Evolutionary conservation across 805 yeast species (phyloP), one percentile per base, ranked within the genome.

Genomic region (Lipomyces lipofer): DNA sequence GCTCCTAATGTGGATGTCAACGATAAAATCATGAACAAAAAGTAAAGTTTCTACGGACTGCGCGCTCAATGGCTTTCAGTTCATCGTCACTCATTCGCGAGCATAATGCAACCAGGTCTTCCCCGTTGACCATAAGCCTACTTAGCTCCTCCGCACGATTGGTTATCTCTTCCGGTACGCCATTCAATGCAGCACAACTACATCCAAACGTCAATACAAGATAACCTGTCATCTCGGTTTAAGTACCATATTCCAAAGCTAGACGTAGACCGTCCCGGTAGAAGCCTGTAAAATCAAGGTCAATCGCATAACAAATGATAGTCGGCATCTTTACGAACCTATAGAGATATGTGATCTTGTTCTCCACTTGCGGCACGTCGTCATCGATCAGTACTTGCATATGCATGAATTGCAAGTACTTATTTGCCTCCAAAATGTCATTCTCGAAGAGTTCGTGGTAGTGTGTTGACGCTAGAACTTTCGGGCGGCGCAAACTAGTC

Each of bases 401-500:
- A 25, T 69, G 70, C 60, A 67, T 70, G 54, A 70, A 73, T n/a
- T 58, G 62, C 1, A 73, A 60, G 1, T 66, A 47, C 74, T 25
- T 22, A 3, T 29, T 36, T 3, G 29, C 42, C 1, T 24, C 21
- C 22, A 42, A 19, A 7, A 13, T 39, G 15, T 43, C 51, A 2
- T 24, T 17, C 15, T 51, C 56, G 33, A 56, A 38, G 8, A 38
- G 48, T 25, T 56, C 79, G 60, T 72, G 75, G 54, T 73, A 75
- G 65, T 78, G 80, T 0, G 80, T 76, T 5, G 77, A 71, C 1
- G 73, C 64, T 1, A 77, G 40, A 0, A 69, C 63, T 47, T 71
- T 60, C 0, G 73, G 67, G 5, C 65, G 60, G 0, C 19, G 13
- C 5, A 15, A 17, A 22, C 0, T 19, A 27, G 3, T 47, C 30